Evolutionary conservation across 2,329 filamentous ascomycete genomes (phyloP).

Genomic region (Epichloe sylvatica): DNA sequence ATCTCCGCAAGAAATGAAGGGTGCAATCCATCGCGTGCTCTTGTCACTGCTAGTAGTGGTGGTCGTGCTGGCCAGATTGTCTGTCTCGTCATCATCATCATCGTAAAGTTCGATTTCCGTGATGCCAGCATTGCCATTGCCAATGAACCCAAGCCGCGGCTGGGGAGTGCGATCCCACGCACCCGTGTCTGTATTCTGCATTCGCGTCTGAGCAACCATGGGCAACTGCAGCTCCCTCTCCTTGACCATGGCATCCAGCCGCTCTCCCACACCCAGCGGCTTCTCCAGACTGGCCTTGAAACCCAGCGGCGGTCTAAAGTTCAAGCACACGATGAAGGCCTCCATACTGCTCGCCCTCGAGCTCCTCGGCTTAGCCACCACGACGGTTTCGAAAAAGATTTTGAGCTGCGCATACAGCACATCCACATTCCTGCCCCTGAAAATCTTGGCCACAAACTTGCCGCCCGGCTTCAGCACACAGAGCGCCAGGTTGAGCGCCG

Average conservation of each 20-base stretch:
- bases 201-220: conserved; percentile 25
- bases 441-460: conserved; percentile 97
- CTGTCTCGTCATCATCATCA: conserved; percentile 11
- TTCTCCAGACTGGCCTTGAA: conserved; percentile 65
- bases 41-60: conserved; percentile 19
- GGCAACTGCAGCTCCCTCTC: conserved; percentile 27
- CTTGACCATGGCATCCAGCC: conserved; percentile 36
- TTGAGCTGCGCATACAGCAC: conserved; percentile 87
- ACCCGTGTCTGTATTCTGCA: conserved; percentile 32
- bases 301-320: conserved; percentile 66
- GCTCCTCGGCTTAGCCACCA: conserved; percentile 85
- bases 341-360: conserved; percentile 94
- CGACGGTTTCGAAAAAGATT: conserved; percentile 71
- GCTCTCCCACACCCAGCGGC: conserved; percentile 52
- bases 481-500: conserved; percentile 81
- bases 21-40: conserved; percentile 68
- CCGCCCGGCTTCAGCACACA: conserved; percentile 87
- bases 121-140: conserved; percentile 20
- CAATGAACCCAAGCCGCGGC: conserved; percentile 8
- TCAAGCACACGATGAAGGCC: conserved; percentile 89
- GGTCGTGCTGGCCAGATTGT: conserved; percentile 18
- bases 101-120: conserved; percentile 39
- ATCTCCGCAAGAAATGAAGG: conserved; percentile 95
- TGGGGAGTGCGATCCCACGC: conserved; percentile 26
- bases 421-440: conserved; percentile 89